Evolutionary conservation across 2,329 filamentous ascomycete genomes (phyloP).

Genomic region (Plectosphaerella sp.): DNA sequence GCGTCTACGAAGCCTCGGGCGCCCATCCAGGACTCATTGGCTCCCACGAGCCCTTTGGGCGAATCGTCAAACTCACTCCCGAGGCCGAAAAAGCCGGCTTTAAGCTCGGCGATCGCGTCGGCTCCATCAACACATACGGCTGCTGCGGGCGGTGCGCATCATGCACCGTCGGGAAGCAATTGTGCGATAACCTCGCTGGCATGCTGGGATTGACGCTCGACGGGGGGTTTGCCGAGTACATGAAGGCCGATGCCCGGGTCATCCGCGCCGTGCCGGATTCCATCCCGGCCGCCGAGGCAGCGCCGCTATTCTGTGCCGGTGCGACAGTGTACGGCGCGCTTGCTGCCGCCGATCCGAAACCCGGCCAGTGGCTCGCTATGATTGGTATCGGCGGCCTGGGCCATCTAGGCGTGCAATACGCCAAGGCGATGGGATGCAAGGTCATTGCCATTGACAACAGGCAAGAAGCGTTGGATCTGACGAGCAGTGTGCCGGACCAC

Average conservation of each 20-base stretch:
- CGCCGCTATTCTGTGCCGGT: constrained; percentile 22
- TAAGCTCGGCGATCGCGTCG: constrained; percentile 54
- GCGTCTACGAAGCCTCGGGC: constrained; percentile 13
- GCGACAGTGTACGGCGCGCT: constrained; percentile 14
- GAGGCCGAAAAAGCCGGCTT: constrained; percentile 14
- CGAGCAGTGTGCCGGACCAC: constrained; percentile 6
- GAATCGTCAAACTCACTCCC: constrained; percentile 52
- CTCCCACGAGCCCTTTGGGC: constrained; percentile 60
- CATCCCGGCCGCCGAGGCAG: constrained; percentile 14
- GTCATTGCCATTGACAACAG: constrained; percentile 18
- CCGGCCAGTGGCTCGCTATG: constrained; percentile 17
- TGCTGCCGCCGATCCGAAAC: constrained; percentile 5
- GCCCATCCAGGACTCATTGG: constrained; percentile 27
- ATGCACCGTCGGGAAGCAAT: constrained; percentile 13
- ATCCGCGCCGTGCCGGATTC: constrained; percentile 17
- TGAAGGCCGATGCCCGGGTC: constrained; percentile 17
- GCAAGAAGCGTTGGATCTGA: constrained; percentile 11
- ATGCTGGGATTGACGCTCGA: constrained; percentile 18
- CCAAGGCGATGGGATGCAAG: constrained; percentile 16
- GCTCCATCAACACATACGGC: constrained; percentile 15
- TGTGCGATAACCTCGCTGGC: constrained; percentile 15
- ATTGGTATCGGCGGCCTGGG: constrained; percentile 21
- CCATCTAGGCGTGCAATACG: constrained; percentile 17
- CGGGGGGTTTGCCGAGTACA: constrained; percentile 22
- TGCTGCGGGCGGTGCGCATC: constrained; percentile 17